Percentiles rank a stretch among this genome's conserved stretches.
phyloP scores from a whole-genome alignment of 129 eudicot species.

The Saussurea involucrata region DNA sequence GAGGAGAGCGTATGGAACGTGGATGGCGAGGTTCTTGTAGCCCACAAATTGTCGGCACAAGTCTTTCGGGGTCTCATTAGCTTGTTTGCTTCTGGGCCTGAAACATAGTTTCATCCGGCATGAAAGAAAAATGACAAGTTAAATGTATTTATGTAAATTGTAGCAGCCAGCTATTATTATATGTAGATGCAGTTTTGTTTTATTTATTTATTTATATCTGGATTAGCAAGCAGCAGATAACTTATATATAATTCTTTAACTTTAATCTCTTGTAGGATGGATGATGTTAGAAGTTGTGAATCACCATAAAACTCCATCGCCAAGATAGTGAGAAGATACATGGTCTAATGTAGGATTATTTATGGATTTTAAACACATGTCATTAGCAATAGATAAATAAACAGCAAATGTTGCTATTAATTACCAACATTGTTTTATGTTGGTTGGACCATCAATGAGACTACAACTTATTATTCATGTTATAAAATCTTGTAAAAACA shows the following conservation, averaged over 20 bases:
- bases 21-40: constrained; percentile 68
- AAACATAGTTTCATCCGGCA: constrained; percentile 13
- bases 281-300: neutral
- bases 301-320: no score
- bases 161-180: no score
- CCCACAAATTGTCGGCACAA: constrained; percentile 75
- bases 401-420: no score
- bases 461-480: no score
- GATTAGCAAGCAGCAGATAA: no score
- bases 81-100: constrained; percentile 72
- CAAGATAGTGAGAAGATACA: no score
- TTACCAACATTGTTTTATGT: no score
- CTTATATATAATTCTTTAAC: neutral
- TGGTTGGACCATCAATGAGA: no score
- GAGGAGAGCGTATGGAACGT: constrained; percentile 70
- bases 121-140: neutral
- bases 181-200: neutral
- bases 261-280: neutral
- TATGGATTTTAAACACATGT: no score
- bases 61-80: constrained; percentile 76
- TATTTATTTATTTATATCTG: neutral
- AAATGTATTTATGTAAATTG: neutral
- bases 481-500: no score
- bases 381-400: no score
- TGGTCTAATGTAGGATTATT: no score